Percentiles rank a stretch among this genome's conserved stretches.
Conservation (phyloP, 441 rosid genomes). For the Flueggea neowawraea region DNA sequence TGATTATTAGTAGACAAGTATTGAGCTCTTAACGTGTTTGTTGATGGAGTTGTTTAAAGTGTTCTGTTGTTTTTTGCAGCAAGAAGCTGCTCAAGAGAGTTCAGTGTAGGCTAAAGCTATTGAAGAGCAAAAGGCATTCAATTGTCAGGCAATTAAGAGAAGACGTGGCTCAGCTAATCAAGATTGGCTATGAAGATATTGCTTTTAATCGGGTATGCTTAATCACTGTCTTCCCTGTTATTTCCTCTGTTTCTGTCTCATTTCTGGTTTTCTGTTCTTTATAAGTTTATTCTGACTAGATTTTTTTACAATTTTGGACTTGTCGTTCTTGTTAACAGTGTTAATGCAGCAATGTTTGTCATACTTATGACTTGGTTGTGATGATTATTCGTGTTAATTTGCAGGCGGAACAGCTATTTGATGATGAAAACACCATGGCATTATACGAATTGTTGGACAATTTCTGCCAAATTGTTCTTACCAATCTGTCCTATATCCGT, state of each 20-base stretch:
- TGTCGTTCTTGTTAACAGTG: too few species aligned
- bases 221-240: constrained; percentile 8
- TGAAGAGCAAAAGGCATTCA: constrained; percentile 56
- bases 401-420: constrained; percentile 63
- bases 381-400: background rate
- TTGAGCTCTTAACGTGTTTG: background rate
- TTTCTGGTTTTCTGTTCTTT: background rate
- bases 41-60: background rate
- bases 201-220: constrained; percentile 50
- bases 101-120: constrained; percentile 52
- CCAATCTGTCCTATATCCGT: constrained; percentile 53
- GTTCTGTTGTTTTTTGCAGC: constrained; percentile 30
- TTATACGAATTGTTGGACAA: constrained; percentile 54
- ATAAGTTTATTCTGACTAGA: too few species aligned
- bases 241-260: constrained; percentile 4
- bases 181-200: constrained; percentile 40
- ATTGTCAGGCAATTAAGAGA: constrained; percentile 53
- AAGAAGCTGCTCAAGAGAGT: constrained; percentile 53
- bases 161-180: constrained; percentile 66
- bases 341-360: too few species aligned
- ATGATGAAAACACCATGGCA: constrained; percentile 45
- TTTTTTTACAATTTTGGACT: too few species aligned
- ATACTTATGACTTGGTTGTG: too few species aligned
- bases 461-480: constrained; percentile 54
- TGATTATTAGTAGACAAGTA: background rate